Base-by-base conservation (phyloP, 306 rosid genomes). In the Ormosia semicastrata region DNA sequence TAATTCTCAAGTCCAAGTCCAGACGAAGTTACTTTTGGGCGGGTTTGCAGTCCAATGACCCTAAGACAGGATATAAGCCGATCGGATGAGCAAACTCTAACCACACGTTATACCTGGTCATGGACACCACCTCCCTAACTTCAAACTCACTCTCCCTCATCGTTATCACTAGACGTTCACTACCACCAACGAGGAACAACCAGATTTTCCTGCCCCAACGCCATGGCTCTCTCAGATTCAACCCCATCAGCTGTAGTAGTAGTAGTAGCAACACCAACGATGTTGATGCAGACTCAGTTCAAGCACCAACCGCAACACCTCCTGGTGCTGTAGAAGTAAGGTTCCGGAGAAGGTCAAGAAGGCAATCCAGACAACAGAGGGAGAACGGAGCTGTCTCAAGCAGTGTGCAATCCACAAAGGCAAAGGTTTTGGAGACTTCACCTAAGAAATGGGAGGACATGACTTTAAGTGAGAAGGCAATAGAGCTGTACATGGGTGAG, bases 391-490 rank as follows among this genome's bases (percentile, higher is more conserved):
- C 7, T 11, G 72, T 3, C 3, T 67, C 75, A 9, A 59, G 36
- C 18, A 79, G 63, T 13, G 65, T 62, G 37, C 84, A 73, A 82
- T 39, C 82, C 10, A 52, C 37, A 8, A 90, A 77, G 77, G 85
- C 82, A 29, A 77, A 88, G 73, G 84, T 37, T 57, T 4, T 3
- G 7, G 66, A 80, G 71, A 84, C 82, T 7, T 2, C 47, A 4
- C 84, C 90, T 37, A 93, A 93, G 92, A 93, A 91, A 78, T 93
- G 99, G 99, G 98, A 89, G 71, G 97, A 95, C 0, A 95, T 95
- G 99, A 89, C 12, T 66, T n/a, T 92, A 0, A 36, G 65, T 1
- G 99, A 95, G 90, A 92, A 95, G 75, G 97, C 93, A 2, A 5
- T 77, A 32, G 99, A 93, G 74, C 82, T 92, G 7, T 95, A 93